Evolutionary conservation across 2,329 filamentous ascomycete species (phyloP).

Genomic region (Ramularia endophylla): DNA sequence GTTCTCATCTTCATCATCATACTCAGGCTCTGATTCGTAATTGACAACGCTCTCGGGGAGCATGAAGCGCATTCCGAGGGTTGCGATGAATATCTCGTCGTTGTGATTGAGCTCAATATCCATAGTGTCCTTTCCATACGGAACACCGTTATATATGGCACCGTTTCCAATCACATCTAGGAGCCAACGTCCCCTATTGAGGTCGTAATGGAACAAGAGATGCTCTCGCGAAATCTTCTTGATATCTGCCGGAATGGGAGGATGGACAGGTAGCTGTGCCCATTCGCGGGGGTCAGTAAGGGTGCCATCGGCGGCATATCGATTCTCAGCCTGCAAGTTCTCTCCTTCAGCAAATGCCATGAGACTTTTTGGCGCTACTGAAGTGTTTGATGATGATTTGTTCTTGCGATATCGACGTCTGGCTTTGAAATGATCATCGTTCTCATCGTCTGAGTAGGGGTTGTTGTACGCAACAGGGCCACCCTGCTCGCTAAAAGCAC

Average conservation of each 20-base stretch:
- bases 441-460: conserved; percentile 53
- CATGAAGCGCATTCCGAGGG: conserved; percentile 61
- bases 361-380: conserved; percentile 29
- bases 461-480: conserved; percentile 29
- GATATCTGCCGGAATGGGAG: conserved; percentile 58
- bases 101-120: conserved; percentile 55
- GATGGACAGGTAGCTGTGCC: conserved; percentile 58
- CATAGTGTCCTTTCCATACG: conserved; percentile 42
- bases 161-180: conserved; percentile 62
- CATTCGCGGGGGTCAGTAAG: conserved; percentile 32
- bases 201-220: conserved; percentile 65
- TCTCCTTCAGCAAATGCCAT: conserved; percentile 13
- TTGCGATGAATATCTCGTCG: conserved; percentile 65
- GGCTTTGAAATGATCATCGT: conserved; percentile 26
- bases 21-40: conserved; percentile 24
- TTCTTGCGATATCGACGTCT: conserved; percentile 9
- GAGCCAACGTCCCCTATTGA: conserved; percentile 57
- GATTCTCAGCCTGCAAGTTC: conserved; percentile 11
- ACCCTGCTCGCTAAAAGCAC: conserved; percentile 29
- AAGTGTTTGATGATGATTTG: conserved; percentile 47
- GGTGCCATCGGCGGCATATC: conserved; percentile 34
- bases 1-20: conserved; percentile 48
- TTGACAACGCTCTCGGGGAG: conserved; percentile 53
- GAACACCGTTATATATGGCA: conserved; percentile 57
- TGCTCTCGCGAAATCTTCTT: conserved; percentile 71